phyloP scores from a whole-genome alignment of 2,329 filamentous ascomycete species.

The Magnaporthiopsis incrustans region DNA sequence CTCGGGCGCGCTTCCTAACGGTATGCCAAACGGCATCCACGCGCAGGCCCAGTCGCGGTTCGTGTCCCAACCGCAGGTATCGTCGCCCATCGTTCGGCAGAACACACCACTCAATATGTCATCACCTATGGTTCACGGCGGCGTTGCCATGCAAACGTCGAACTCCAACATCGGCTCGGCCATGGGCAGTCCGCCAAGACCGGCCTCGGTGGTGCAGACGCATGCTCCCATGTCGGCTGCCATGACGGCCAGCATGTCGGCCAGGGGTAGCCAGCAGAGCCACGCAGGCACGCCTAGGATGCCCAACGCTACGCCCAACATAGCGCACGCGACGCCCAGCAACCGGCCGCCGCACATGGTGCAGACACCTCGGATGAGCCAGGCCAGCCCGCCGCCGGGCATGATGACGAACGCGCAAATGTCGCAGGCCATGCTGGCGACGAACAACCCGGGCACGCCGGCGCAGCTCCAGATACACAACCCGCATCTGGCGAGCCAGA shows the following conservation, averaged over 20 bases:
- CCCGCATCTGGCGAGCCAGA: constrained; percentile 28
- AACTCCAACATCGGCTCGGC: constrained; percentile 52
- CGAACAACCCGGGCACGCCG: constrained; percentile 36
- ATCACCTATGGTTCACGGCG: constrained; percentile 51
- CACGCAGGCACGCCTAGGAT: constrained; percentile 58
- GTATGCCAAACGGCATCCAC: constrained; percentile 29
- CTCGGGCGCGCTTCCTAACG: constrained; percentile 21
- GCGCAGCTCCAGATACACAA: constrained; percentile 28
- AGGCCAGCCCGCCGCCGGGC: constrained; percentile 49
- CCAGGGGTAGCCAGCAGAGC: constrained; percentile 58
- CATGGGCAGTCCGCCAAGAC: constrained; percentile 50
- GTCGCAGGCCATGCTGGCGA: constrained; percentile 46
- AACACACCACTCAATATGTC: constrained; percentile 58
- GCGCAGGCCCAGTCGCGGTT: constrained; percentile 39
- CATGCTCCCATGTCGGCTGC: constrained; percentile 48
- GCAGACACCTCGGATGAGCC: constrained; percentile 32
- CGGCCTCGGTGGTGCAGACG: constrained; percentile 57
- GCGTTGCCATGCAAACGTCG: constrained; percentile 55
- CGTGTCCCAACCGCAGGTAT: constrained; percentile 54
- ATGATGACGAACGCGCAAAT: constrained; percentile 48
- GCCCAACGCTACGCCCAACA: constrained; percentile 52
- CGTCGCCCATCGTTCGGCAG: constrained; percentile 59
- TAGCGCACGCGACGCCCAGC: constrained; percentile 52
- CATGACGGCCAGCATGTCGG: constrained; percentile 55
- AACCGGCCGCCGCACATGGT: constrained; percentile 36